These are phyloP conservation scores for Anisogramma anomala DNA, from an alignment of 2,329 filamentous ascomycete genomes.

Conservation along the genomic window DNA sequence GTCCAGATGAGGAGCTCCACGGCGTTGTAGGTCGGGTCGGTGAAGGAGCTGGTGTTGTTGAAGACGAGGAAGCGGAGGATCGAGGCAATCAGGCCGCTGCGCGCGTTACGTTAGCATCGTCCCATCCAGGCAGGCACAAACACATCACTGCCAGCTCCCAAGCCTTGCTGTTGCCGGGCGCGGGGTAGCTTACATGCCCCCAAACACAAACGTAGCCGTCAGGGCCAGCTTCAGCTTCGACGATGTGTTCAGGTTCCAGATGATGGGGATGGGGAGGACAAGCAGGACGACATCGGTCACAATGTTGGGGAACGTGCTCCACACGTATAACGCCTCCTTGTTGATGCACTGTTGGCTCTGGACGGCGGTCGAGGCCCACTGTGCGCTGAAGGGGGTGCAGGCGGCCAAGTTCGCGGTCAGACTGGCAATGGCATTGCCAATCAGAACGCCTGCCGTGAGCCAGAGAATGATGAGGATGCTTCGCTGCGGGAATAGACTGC, in stretches of 20 bases:
- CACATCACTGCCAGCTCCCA: too few relatives aligned
- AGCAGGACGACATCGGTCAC: slow-evolving; percentile 25
- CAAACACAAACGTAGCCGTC: neutral
- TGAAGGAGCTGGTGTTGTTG: slow-evolving; percentile 15
- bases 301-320: slow-evolving; percentile 26
- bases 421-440: neutral
- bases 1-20: slow-evolving; percentile 18
- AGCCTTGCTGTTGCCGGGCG: too few relatives aligned
- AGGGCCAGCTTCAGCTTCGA: neutral
- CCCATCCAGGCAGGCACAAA: too few relatives aligned
- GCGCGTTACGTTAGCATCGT: too few relatives aligned
- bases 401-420: neutral
- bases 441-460: neutral
- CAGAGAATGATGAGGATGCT: slow-evolving; percentile 8
- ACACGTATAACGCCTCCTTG: slow-evolving; percentile 20
- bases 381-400: neutral
- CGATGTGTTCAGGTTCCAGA: slow-evolving; percentile 19
- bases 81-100: slow-evolving; percentile 21
- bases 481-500: slow-evolving; percentile 15
- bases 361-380: slow-evolving; percentile 10
- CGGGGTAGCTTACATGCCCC: slow-evolving; percentile 1
- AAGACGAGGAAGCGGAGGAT: slow-evolving; percentile 21
- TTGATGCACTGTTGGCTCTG: slow-evolving; percentile 18
- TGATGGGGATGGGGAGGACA: slow-evolving; percentile 23
- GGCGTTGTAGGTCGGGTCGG: slow-evolving; percentile 16